Evolutionary conservation across 1,284 basidiomycete species (phyloP), one percentile per base, ranked within the genome.

Genomic region (Golubevia sp.): DNA sequence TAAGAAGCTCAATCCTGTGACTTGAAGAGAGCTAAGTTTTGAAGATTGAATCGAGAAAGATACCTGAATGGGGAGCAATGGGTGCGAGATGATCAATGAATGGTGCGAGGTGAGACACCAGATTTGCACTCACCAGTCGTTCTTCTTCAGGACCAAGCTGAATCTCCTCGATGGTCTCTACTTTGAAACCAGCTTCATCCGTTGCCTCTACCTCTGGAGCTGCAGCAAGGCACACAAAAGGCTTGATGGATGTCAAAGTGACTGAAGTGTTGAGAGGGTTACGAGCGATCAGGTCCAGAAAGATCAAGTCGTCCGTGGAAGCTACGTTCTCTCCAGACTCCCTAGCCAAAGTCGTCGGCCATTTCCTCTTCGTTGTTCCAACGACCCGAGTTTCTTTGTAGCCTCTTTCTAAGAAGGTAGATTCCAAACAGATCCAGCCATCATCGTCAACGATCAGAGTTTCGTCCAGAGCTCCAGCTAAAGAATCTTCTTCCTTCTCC

Each of bases 211-310:
- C 61, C 21, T 51, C 52, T 3, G 21, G 61, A 60, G 66, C 52
- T 25, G 54, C 48, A 38, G 60, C 51, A 44, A 66, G 55, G 30
- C 11, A 68, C 5, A 74, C 15, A 0, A 55, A 27, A 5, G 74
- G 21, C 2, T 66, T 63, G 21, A 84, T 56, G 21, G 63, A 65
- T 5, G 67, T 67, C 44, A 82, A 57, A 3, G 70, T 67, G 5
- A 86, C 55, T 3, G 81, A 67, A 3, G 84, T 70, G 55, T 84
- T 84, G 38, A 87, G 81, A 4, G 85, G 86, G 64, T 87, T 87
- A 2, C 55, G 67, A 13, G 85, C 84, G 3, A 72, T 59, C 2
- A 87, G 67, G 30, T 85, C 84, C 25, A 87, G 76, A 51, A 67
- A 67, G 55, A 86, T 84, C 0, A 74, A 63, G 58, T 86, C 71